Evolutionary conservation across 495 filamentous ascomycete genomes (phyloP), one percentile per base, ranked within the genome.

Genomic region (Usnea hakonensis): DNA sequence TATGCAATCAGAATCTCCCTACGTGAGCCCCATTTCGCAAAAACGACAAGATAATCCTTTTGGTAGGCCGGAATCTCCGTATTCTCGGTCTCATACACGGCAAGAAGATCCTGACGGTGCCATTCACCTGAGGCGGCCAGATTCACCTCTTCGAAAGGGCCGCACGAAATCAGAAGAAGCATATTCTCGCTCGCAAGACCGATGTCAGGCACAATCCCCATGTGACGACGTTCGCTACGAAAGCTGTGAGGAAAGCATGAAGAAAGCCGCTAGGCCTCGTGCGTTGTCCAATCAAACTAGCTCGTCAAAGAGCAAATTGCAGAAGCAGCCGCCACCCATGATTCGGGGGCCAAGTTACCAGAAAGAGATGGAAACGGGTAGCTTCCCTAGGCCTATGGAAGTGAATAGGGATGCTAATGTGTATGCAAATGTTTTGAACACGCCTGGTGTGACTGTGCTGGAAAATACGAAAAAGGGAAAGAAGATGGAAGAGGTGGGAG

Each of bases 331-430:
- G 17, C 65, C 56, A 26, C 65, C 65, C 13, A 67, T 67, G n/a
- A 67, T 67, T 19, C 23, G 65, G 6, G 65, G 65, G 5, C 65
- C 65, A 26, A 63, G 61, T 21, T 67, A 64, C 26, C 62, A 63
- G 8, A 63, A 56, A 28, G 65, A 67, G 40, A 35, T 67, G 2
- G 61, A 63, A 21, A 23, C 32, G 21, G 65, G 56, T 1, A 57
- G 60, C 16, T 67, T 64, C 32, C 65, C 65, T 0, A 23, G 65
- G 10, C 55, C 59, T 7, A 67, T 67, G 65, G 61, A 63, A 9
- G 65, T 67, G 5, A 62, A 58, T 16, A 44, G 57, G 33, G 58
- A 57, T 40, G 57, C 32, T 35, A 33, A 56, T 17, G 32, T 28
- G 43, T 36, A 55, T 43, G 50, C 40, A 3, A 56, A 60, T 21